phyloP scores from a whole-genome alignment of 352 stramenopile genomes.

The Phytophthora sansomeana region DNA sequence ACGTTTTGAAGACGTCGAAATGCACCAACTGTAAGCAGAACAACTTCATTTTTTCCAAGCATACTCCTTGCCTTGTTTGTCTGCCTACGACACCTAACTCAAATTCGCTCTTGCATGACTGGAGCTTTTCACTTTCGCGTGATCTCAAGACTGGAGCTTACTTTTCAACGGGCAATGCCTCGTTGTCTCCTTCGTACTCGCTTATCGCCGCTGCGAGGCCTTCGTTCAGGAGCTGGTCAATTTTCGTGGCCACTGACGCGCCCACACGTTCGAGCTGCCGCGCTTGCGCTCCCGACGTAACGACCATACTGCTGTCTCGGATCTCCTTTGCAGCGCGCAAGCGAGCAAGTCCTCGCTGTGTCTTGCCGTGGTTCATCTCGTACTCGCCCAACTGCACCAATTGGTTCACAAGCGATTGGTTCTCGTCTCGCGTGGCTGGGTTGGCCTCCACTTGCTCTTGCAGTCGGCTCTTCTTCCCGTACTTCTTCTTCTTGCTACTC shows the following conservation, averaged over 20 bases:
- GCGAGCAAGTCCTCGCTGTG: constrained; percentile 61
- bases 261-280: constrained; percentile 60
- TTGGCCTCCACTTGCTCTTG: constrained; percentile 53
- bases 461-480: constrained; percentile 44
- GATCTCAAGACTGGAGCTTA: constrained; percentile 2
- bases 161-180: constrained; percentile 25
- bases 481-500: constrained; percentile 42
- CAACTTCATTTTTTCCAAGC: background rate
- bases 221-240: constrained; percentile 64
- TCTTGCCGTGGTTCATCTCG: constrained; percentile 53
- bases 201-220: constrained; percentile 54
- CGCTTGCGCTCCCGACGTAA: constrained; percentile 69
- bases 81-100: background rate
- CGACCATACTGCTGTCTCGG: constrained; percentile 44
- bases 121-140: too few relatives aligned
- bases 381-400: constrained; percentile 66
- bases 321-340: constrained; percentile 72
- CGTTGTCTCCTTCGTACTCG: constrained; percentile 52
- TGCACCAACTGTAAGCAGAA: background rate
- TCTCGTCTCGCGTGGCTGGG: constrained; percentile 47
- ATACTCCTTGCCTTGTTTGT: background rate
- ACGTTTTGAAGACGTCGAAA: background rate
- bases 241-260: constrained; percentile 54
- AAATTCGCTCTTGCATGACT: background rate
- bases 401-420: constrained; percentile 70